A percentile compares a stretch with the other conserved stretches of the same genome.
These are phyloP conservation scores for Elsinoe ampelina DNA, from an alignment of 2,329 filamentous ascomycete species.

Conservation along the genomic window DNA sequence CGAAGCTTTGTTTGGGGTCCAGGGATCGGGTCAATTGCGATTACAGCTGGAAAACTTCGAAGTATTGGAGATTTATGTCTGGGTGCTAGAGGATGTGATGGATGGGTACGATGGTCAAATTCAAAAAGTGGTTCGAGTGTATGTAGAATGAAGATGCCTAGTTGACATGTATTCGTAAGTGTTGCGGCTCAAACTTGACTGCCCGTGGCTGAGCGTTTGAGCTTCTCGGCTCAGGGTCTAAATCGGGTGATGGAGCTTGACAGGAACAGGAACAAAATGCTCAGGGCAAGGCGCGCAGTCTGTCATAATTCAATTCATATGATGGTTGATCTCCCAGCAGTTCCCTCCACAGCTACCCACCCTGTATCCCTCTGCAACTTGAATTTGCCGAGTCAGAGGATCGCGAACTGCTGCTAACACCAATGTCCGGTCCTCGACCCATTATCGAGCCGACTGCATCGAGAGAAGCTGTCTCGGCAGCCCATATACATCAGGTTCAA, in stretches of 20 bases:
- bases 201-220: conserved; percentile 12
- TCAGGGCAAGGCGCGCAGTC: background rate
- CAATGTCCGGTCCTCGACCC: background rate
- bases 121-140: background rate
- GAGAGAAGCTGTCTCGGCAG: background rate
- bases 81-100: background rate
- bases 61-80: too few species aligned
- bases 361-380: too few species aligned
- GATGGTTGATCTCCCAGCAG: background rate
- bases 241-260: background rate
- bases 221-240: conserved; percentile 8
- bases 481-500: background rate
- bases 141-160: conserved; percentile 7
- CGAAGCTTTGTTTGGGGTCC: background rate
- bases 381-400: too few species aligned
- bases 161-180: conserved; percentile 9
- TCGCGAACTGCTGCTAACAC: background rate
- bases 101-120: background rate
- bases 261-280: background rate
- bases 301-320: too few species aligned
- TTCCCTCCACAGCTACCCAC: too few species aligned
- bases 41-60: too few species aligned
- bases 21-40: too few species aligned
- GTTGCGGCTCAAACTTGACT: background rate
- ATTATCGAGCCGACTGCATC: background rate